phyloP scores from a whole-genome alignment of 2,329 filamentous ascomycete genomes.

The Aspergillus hortae region DNA sequence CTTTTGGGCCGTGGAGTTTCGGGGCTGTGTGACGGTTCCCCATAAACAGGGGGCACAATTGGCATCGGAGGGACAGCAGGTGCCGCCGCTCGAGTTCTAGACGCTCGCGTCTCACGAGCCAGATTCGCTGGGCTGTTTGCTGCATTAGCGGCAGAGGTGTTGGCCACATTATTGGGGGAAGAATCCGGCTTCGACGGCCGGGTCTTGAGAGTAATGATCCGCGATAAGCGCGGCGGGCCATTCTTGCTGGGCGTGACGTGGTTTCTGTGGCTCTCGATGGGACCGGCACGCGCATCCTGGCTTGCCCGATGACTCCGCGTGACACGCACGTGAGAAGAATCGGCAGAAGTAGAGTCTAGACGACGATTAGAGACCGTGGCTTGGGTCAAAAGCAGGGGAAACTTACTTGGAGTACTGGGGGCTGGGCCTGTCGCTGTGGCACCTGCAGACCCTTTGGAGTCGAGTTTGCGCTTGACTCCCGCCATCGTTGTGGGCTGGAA shows the following conservation, averaged over 20 bases:
- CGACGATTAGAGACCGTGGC: slow-evolving; percentile 8
- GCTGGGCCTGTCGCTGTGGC: slow-evolving; percentile 16
- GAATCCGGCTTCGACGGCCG: slow-evolving; percentile 12
- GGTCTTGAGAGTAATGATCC: slow-evolving; percentile 22
- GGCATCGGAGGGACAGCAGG: background rate
- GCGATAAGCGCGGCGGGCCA: slow-evolving; percentile 16
- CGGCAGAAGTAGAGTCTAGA: slow-evolving; percentile 16
- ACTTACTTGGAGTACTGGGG: slow-evolving; percentile 23
- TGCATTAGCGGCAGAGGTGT: slow-evolving; percentile 7
- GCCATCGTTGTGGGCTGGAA: slow-evolving; percentile 30
- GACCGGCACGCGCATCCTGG: slow-evolving; percentile 19
- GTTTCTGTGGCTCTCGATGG: slow-evolving; percentile 15
- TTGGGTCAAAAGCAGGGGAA: background rate
- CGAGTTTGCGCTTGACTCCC: slow-evolving; percentile 33
- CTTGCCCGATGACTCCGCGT: slow-evolving; percentile 22
- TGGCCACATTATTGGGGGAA: slow-evolving; percentile 7
- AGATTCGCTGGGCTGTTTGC: slow-evolving; percentile 7
- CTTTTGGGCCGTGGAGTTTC: slow-evolving; percentile 32
- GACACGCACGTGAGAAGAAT: slow-evolving; percentile 16
- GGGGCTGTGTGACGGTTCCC: slow-evolving; percentile 15
- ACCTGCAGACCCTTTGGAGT: slow-evolving; percentile 19
- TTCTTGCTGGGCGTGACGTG: slow-evolving; percentile 5
- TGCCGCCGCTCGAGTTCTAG: slow-evolving; percentile 16
- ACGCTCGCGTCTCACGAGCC: slow-evolving; percentile 22
- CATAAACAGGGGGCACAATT: slow-evolving; percentile 10